Conservation (phyloP, 306 rosid species). For the Citrullus colocynthis region DNA sequence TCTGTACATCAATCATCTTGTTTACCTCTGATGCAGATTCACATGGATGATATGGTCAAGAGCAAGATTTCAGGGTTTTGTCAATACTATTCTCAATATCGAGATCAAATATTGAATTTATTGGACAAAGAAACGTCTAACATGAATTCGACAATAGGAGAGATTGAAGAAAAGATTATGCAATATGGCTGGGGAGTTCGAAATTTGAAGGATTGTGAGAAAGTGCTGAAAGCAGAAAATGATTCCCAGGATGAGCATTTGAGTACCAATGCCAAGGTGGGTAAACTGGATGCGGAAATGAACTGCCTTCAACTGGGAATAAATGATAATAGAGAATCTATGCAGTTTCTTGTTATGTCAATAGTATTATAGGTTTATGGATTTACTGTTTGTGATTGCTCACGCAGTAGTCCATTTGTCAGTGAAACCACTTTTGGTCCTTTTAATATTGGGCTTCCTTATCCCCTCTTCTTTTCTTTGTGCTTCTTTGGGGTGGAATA, state of each 20-base stretch:
- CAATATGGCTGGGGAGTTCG: slow-evolving; percentile 24
- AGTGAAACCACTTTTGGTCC: background rate
- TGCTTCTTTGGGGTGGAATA: background rate
- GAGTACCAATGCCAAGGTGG: slow-evolving; percentile 43
- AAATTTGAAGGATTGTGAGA: slow-evolving; percentile 22
- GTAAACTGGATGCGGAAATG: slow-evolving; percentile 1
- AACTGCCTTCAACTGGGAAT: background rate
- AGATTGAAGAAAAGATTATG: slow-evolving; percentile 36
- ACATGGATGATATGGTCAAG: slow-evolving; percentile 29
- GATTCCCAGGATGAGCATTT: slow-evolving; percentile 51
- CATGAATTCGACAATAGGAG: slow-evolving; percentile 39
- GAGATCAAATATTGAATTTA: slow-evolving; percentile 37
- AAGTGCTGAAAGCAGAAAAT: slow-evolving; percentile 31
- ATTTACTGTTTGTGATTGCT: background rate
- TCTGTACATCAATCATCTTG: background rate
- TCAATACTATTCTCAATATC: slow-evolving; percentile 38
- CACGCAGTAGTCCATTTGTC: background rate
- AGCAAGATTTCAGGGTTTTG: slow-evolving; percentile 40
- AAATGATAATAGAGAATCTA: background rate
- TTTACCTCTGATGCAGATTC: slow-evolving; percentile 41
- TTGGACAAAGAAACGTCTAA: slow-evolving; percentile 54
- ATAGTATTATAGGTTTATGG: background rate
- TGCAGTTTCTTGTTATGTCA: background rate
- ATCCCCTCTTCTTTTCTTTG: background rate
- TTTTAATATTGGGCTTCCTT: background rate